A percentile compares a stretch with the other conserved stretches of the same genome.
phyloP scores from a whole-genome alignment of 805 yeast species.

The Nakazawaea pomicola region DNA sequence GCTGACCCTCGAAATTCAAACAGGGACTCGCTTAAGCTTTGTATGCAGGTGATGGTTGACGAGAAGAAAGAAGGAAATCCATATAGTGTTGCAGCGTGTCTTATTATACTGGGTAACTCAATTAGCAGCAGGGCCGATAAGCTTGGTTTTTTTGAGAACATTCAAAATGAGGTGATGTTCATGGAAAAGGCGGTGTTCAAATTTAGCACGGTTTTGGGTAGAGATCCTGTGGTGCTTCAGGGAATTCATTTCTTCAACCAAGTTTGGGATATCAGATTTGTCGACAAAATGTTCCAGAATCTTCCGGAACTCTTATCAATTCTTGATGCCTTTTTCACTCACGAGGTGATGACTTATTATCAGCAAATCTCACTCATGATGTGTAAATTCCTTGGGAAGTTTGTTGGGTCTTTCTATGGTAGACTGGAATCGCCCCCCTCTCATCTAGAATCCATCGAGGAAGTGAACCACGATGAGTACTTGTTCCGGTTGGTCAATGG shows the following conservation, averaged over 20 bases:
- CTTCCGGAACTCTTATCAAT: not conserved
- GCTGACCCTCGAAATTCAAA: slow-evolving; percentile 3
- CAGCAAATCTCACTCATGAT: slow-evolving; percentile 2
- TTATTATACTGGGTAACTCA: slow-evolving; percentile 6
- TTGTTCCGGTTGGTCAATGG: not conserved
- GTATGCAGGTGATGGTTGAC: not conserved
- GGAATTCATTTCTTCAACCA: slow-evolving; percentile 6
- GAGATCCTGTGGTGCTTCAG: slow-evolving; percentile 1
- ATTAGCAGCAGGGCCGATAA: slow-evolving; percentile 1
- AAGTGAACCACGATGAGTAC: too few species aligned
- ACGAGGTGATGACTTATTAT: slow-evolving; percentile 6
- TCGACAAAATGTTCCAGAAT: not conserved
- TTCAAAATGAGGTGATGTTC: too few species aligned
- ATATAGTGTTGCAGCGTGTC: not conserved
- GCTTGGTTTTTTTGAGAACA: not conserved
- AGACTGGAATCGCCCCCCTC: too few species aligned
- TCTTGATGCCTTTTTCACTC: slow-evolving; percentile 1
- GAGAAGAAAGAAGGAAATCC: too few species aligned
- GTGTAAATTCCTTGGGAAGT: not conserved
- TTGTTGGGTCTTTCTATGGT: not conserved
- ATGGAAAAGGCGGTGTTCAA: not conserved
- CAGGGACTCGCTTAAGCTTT: too few species aligned
- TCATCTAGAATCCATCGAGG: too few species aligned
- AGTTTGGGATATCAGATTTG: not conserved
- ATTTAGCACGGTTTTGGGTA: not conserved